A percentile compares a stretch with the other conserved stretches of the same genome.
These are phyloP conservation scores for Candida chauliodis DNA, from an alignment of 805 yeast genomes.

Conservation along the genomic window DNA sequence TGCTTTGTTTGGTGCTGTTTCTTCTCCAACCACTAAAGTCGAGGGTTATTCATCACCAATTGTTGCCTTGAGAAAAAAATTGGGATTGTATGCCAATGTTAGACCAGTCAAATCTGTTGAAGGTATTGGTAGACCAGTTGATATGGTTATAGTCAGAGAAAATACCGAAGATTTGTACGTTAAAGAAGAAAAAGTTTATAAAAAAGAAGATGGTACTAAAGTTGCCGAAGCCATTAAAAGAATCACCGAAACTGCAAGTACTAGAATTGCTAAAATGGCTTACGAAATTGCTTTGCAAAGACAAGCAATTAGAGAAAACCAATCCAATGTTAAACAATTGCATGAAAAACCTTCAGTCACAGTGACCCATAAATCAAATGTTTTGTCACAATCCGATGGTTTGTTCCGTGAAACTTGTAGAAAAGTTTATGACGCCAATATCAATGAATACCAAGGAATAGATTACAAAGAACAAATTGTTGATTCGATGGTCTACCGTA, in stretches of 20 bases:
- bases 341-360: slow-evolving; percentile 65
- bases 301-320: slow-evolving; percentile 66
- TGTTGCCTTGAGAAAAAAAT: slow-evolving; percentile 94
- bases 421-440: slow-evolving; percentile 54
- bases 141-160: slow-evolving; percentile 97
- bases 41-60: slow-evolving; percentile 97
- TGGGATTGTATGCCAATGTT: slow-evolving; percentile 94
- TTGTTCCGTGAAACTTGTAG: slow-evolving; percentile 87
- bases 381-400: slow-evolving; percentile 88
- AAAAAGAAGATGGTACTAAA: slow-evolving; percentile 74
- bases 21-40: slow-evolving; percentile 90
- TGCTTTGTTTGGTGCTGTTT: slow-evolving; percentile 96
- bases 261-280: slow-evolving; percentile 85
- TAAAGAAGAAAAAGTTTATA: slow-evolving; percentile 82
- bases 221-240: slow-evolving; percentile 98
- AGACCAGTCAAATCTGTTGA: slow-evolving; percentile 95
- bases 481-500: slow-evolving; percentile 97
- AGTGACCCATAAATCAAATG: slow-evolving; percentile 95
- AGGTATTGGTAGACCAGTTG: slow-evolving; percentile 84
- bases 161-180: slow-evolving; percentile 97
- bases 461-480: slow-evolving; percentile 92
- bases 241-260: slow-evolving; percentile 84
- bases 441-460: slow-evolving; percentile 55
- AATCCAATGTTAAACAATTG: slow-evolving; percentile 28
- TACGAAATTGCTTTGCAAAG: slow-evolving; percentile 90